Base-by-base conservation (phyloP, 352 stramenopile genomes). In the Pythium sp. region DNA sequence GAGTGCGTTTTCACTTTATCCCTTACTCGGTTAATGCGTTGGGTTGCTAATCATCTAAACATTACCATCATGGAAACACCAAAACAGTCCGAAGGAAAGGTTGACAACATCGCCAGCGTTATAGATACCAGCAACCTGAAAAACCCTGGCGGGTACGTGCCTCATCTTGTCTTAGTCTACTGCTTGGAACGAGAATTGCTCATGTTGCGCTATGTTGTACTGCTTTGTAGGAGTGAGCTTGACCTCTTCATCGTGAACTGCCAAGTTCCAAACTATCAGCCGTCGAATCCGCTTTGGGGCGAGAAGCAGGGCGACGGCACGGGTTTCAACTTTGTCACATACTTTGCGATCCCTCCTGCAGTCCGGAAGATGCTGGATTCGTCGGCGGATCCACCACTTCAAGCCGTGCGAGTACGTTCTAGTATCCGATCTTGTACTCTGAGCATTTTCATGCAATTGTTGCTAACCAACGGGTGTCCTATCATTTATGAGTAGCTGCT, bases 181-280 rank as follows among this genome's bases (percentile, higher is more conserved):
- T 32, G 30, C 30, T 32, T 32, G 30, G 30, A 3, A 32, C 30
- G 3, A 32, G 30, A 32, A 32, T 32, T 32, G 30, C 30, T 32
- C 30, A 32, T 3, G 30, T 32, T 32, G 30, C 30, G 30, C 30
- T 49, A n/a, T 26, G n/a, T 32, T 63, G 24, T 63, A 43, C 1
- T 54, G 18, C n/a, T 68, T 5, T 58, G 2, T 11, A 83, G 74
- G 46, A 68, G 58, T 28, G 60, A 74, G 4, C 61, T 89, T 15
- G 86, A 94, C 56, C 66, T 94, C 6, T 86, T 94, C 56, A 84
- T 94, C 32, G 83, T 94, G 22, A 94, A 93, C 64, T 94, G 84
- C 56, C 86, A 94, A 77, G 86, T 94, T 26, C 86, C 86, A n/a
- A 89, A 79, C 43, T 94, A 94, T 41, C 77, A 90, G 46, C 86